Base-by-base conservation (phyloP, 2,329 filamentous ascomycete genomes). In the Cladosporium sp. region DNA sequence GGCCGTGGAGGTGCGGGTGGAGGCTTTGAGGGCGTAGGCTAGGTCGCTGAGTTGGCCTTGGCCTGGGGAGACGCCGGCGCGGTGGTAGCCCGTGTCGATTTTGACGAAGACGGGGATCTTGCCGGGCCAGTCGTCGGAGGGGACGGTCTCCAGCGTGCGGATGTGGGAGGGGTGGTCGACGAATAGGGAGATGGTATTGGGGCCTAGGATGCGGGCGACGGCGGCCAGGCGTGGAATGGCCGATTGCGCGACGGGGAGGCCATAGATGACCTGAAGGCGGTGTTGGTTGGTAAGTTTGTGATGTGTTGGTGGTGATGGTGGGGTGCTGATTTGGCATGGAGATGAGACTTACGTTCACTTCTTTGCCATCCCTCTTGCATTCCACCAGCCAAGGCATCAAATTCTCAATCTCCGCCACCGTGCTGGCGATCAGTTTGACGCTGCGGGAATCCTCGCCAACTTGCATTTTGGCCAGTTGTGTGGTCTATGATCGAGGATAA, bases 391-490 rank as follows among this genome's bases (percentile, higher is more conserved):
- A 74, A 0, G 80, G 80, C 7, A 80, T 53, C 5, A 91, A 69
- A 7, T 80, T 77, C 64, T 92, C 87, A 1, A 83, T 83, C 68
- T 92, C 88, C 2, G 80, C 70, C n/a, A 91, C 58, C 0, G 88
- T 93, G 1, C 86, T 91, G 1, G 85, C 83, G 29, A 91, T 77
- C 47, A 92, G 73, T 32, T 85, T 82, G 17, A 76, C 70, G 4
- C 79, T 77, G 44, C 70, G 63, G 40, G 70, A 48, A 50, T 74
- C 63, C 22, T 76, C 67, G 7, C 86, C 85, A n/a, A 89, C 81
- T 77, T 91, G 86, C 19, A 89, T 68, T 47, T 75, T 74, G 2
- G 85, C 79, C 43, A 88, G 68, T 65, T 89, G 80, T 5, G 73
- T 71, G 1, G 86, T 89, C 83, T 86, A 32, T 41, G 1, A 27